phyloP scores from a whole-genome alignment of 1,139 yeast species.

The Geotrichum phurueaensis region DNA sequence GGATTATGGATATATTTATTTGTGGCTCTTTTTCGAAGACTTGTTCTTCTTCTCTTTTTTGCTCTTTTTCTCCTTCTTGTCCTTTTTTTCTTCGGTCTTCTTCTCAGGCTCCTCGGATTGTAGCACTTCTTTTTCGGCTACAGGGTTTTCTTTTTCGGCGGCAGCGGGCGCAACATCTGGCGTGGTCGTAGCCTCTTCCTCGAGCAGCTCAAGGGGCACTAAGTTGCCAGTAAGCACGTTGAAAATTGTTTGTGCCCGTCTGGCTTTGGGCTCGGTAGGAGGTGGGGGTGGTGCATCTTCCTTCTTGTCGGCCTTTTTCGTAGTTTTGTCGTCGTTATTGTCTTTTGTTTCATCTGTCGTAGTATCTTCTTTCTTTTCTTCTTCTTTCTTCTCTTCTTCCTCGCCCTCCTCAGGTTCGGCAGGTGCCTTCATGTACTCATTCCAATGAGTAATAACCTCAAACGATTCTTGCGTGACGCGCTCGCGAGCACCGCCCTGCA shows the following conservation, averaged over 20 bases:
- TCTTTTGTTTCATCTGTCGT: constrained; percentile 34
- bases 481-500: constrained; percentile 68
- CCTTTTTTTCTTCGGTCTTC: constrained; percentile 15
- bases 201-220: constrained; percentile 29
- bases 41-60: constrained; percentile 5
- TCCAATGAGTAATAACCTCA: constrained; percentile 52
- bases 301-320: constrained; percentile 22
- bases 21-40: constrained; percentile 1
- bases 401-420: constrained; percentile 24
- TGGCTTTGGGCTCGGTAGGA: constrained; percentile 31
- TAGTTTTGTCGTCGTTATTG: constrained; percentile 32
- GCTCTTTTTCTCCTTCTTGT: constrained; percentile 5
- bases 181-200: constrained; percentile 18
- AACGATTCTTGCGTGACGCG: constrained; percentile 52
- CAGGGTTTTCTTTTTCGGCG: not conserved
- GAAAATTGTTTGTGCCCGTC: constrained; percentile 30
- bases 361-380: constrained; percentile 14
- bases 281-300: constrained; percentile 16
- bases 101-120: constrained; percentile 10
- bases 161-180: not conserved
- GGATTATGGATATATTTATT: constrained; percentile 4
- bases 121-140: constrained; percentile 19
- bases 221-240: constrained; percentile 26
- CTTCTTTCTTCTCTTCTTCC: constrained; percentile 16
- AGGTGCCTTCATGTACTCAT: constrained; percentile 39